Conservation (phyloP, 805 yeast genomes). For the Cyberlindnera suaveolens region DNA sequence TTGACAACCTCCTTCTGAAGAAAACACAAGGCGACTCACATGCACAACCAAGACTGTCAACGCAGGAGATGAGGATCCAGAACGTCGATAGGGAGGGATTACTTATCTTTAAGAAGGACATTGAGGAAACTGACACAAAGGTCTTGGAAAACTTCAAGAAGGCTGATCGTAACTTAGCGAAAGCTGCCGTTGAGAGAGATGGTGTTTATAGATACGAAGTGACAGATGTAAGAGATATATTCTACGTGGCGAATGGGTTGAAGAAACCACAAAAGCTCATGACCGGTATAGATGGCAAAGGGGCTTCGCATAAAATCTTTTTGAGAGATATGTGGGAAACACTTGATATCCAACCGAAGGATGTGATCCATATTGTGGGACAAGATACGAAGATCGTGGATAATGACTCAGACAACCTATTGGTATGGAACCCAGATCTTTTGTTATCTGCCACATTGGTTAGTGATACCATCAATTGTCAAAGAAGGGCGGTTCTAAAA, state of each 20-base stretch:
- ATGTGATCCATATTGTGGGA: slow-evolving; percentile 58
- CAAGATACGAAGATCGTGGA: slow-evolving; percentile 39
- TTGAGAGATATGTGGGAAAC: slow-evolving; percentile 58
- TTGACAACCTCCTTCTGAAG: slow-evolving; percentile 12
- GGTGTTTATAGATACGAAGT: slow-evolving; percentile 47
- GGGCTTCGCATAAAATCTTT: slow-evolving; percentile 34
- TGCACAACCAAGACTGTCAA: slow-evolving; percentile 6
- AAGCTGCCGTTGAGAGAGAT: slow-evolving; percentile 37
- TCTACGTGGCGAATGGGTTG: slow-evolving; percentile 26
- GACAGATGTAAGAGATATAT: slow-evolving; percentile 24
- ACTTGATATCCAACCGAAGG: slow-evolving; percentile 42
- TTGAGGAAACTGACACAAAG: slow-evolving; percentile 17
- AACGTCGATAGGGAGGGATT: slow-evolving; percentile 18
- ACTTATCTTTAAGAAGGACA: slow-evolving; percentile 18
- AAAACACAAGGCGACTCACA: slow-evolving; percentile 6
- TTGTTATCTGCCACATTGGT: slow-evolving; percentile 77
- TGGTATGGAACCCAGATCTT: slow-evolving; percentile 80
- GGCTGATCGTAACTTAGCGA: slow-evolving; percentile 24
- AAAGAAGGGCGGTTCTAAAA: slow-evolving; percentile 60
- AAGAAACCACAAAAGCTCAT: slow-evolving; percentile 44
- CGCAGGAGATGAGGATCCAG: slow-evolving; percentile 19
- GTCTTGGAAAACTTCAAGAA: slow-evolving; percentile 6
- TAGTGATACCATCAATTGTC: slow-evolving; percentile 70
- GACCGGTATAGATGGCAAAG: slow-evolving; percentile 39
- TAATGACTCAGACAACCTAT: slow-evolving; percentile 47